Conservation (phyloP, 2,329 filamentous ascomycete species). For the Ramularia collo-cygni region DNA sequence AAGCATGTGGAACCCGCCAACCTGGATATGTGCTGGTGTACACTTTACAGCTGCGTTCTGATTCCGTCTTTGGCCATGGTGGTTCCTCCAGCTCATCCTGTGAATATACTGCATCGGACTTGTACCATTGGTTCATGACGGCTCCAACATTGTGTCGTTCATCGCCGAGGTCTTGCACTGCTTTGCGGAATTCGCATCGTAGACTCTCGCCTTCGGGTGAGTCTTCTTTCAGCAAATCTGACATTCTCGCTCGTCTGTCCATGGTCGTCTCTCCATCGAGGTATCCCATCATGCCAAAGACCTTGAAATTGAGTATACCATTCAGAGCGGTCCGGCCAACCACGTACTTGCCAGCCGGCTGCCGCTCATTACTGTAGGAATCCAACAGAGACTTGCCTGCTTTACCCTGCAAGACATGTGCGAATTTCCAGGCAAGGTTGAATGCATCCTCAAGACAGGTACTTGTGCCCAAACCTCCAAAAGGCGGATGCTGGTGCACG, state of each 20-base stretch:
- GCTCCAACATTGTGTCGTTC: slow-evolving; percentile 46
- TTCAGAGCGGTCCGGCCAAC: slow-evolving; percentile 2
- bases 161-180: slow-evolving; percentile 5
- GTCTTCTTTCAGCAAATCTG: slow-evolving; percentile 29
- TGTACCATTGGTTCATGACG: slow-evolving; percentile 51
- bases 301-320: slow-evolving; percentile 2
- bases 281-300: slow-evolving; percentile 9
- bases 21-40: slow-evolving; percentile 48
- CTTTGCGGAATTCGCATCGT: slow-evolving; percentile 25
- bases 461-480: slow-evolving; percentile 44
- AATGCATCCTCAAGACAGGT: slow-evolving; percentile 15
- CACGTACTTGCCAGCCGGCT: slow-evolving; percentile 19
- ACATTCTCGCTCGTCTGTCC: slow-evolving; percentile 9
- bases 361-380: slow-evolving; percentile 28
- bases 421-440: slow-evolving; percentile 16
- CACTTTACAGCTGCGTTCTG: slow-evolving; percentile 35
- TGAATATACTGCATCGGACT: slow-evolving; percentile 32
- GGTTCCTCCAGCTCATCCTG: slow-evolving; percentile 34
- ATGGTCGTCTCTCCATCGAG: slow-evolving; percentile 14
- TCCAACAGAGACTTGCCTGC: slow-evolving; percentile 18
- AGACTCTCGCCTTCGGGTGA: slow-evolving; percentile 28
- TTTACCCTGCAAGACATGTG: slow-evolving; percentile 15
- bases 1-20: slow-evolving; percentile 53
- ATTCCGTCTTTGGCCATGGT: slow-evolving; percentile 18
- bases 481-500: slow-evolving; percentile 51